Base-by-base conservation (phyloP, 73 alveolate genomes). In the Uronychia setigera region DNA sequence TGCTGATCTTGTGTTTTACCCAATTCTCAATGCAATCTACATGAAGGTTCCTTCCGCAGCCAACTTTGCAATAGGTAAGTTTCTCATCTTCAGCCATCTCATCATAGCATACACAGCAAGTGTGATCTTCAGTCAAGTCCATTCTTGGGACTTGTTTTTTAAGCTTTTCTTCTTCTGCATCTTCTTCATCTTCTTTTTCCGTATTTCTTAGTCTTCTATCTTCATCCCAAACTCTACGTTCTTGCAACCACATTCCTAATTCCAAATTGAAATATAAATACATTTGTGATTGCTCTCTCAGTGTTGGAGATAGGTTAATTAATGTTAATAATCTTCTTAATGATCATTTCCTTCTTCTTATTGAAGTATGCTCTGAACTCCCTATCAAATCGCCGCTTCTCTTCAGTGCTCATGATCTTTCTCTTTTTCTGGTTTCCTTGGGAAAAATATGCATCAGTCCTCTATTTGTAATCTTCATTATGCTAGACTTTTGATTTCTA, bases 101-200 rank as follows among this genome's bases (percentile, higher is more conserved):
- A 31, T 89, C 95, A 84, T 46, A 84, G 32, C 95, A 89, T 31
- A 89, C 78, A 32, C 95, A 89, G 89, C 95, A 89, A 0, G 77
- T 26, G 58, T 85, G 89, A 13, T 84, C 95, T 27, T 29, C 87
- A 29, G 84, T 89, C 5, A 89, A 58, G 14, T 78, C 82, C 91
- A 82, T 84, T 78, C 92, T 34, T 29, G 34, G 14, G 0, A 89
- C 92, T 78, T 78, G n/a, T n/a, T n/a, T n/a, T n/a, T n/a, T n/a
- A n/a, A n/a, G 5, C 26, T 28, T 1, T 74, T 29, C 34, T 80
- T 75, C 60, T 80, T 59, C 1, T 80, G 81, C 29, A 1, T 29
- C 59, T 80, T 80, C 80, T 80, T 80, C 26, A 11, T 26, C 77
- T 80, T 76, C 26, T 80, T n/a, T n/a, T n/a, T n/a, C 83, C 28